Evolutionary conservation across 305 asterid genomes (phyloP).

Genomic region (Fraxinus angustifolia): DNA sequence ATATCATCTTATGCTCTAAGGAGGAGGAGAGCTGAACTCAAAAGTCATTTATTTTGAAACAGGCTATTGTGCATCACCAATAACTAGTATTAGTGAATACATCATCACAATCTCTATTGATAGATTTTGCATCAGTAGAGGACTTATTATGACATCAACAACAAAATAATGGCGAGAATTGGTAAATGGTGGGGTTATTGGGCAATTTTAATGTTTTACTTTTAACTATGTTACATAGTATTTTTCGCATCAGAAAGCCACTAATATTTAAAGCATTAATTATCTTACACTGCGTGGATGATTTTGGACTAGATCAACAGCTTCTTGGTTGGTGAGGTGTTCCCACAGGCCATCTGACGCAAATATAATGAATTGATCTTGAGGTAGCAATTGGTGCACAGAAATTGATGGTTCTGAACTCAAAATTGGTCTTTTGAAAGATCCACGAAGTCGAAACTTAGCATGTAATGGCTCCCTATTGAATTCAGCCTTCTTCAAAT

Average conservation of each 20-base stretch:
- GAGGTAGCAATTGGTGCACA: slow-evolving; percentile 39
- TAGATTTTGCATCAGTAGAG: background rate
- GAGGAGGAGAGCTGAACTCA: background rate
- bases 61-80: background rate
- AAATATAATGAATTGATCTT: slow-evolving; percentile 46
- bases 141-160: background rate
- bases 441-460: slow-evolving; percentile 45
- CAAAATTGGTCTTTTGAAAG: slow-evolving; percentile 43
- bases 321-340: slow-evolving; percentile 52
- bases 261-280: background rate
- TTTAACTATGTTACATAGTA: background rate
- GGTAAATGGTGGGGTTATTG: background rate
- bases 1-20: background rate
- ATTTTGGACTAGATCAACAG: slow-evolving; percentile 48
- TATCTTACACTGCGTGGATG: slow-evolving; percentile 42
- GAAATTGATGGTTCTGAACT: slow-evolving; percentile 51
- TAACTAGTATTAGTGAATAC: background rate
- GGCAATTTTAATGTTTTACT: background rate
- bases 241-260: background rate
- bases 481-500: slow-evolving; percentile 46
- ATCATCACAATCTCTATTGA: background rate
- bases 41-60: background rate
- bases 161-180: background rate
- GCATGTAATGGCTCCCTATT: slow-evolving; percentile 50
- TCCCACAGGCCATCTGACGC: slow-evolving; percentile 64